Evolutionary conservation across 306 rosid species (phyloP), one percentile per base, ranked within the genome.

Genomic region (Dalbergia cultrata): DNA sequence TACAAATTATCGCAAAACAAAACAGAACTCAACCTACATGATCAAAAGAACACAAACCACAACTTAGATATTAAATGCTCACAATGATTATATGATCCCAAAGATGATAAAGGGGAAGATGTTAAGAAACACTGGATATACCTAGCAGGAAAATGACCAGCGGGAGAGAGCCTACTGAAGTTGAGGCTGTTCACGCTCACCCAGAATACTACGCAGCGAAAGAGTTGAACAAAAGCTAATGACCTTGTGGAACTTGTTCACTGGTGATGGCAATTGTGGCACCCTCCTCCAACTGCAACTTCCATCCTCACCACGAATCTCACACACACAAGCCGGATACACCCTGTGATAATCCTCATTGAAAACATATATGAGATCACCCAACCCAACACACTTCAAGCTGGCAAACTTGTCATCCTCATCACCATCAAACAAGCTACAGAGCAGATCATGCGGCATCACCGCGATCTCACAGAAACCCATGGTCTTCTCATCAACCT

Each of bases 241-340:
- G 53, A 92, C 94, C 67, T 89, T 89, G 19, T 94, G 97, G 79
- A 94, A 92, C 85, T 86, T 86, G 74, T 92, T 92, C 41, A 92
- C 89, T 0, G 91, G 86, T 6, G 88, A 87, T 17, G 97, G 97
- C 92, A 92, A 82, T 9, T 35, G 87, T 0, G 97, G 98, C 33
- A 92, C 78, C 69, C 89, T 86, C 85, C 87, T 87, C 98, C 98
- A 92, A 35, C 65, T 66, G 75, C 93, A 90, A 45, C 53, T 63
- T 18, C 88, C 90, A 70, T 83, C 79, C 72, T 58, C 84, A 12
- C 19, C 84, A 63, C 77, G 60, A 69, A 94, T 87, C 84, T 94
- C 93, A 45, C 97, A 92, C 37, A 94, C 84, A 74, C 97, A 94
- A 74, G 94, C 93, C 0, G 97, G 97, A 22, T 92, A 94, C 69